phyloP scores from a whole-genome alignment of 805 yeast species.

The Nakazawaea anatomiae region DNA sequence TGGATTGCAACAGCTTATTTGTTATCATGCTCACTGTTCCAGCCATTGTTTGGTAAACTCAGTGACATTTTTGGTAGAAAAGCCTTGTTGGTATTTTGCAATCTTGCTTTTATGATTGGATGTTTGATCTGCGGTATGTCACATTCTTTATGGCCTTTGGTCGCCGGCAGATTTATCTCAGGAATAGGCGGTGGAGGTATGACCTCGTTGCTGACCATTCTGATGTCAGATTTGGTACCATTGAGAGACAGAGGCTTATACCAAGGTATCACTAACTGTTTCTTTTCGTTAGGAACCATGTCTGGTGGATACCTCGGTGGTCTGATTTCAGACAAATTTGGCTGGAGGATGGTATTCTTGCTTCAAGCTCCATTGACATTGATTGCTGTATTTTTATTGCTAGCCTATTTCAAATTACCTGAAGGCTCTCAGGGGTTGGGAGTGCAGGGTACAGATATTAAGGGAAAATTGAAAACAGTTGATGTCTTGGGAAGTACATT shows the following conservation, averaged over 20 bases:
- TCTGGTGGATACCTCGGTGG: conserved; percentile 67
- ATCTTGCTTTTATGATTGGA: conserved; percentile 51
- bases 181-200: conserved; percentile 94
- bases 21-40: conserved; percentile 65
- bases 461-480: conserved; percentile 44
- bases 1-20: conserved; percentile 74
- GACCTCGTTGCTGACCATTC: conserved; percentile 68
- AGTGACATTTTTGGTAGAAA: conserved; percentile 72
- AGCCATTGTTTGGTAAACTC: conserved; percentile 65
- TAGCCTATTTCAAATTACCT: conserved; percentile 39
- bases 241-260: conserved; percentile 74
- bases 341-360: conserved; percentile 64
- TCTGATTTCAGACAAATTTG: conserved; percentile 44
- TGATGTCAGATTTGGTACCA: conserved; percentile 76
- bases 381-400: conserved; percentile 31
- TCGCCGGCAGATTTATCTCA: conserved; percentile 59
- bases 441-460: conserved; percentile 28
- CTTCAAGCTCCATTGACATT: conserved; percentile 50
- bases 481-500: conserved; percentile 49
- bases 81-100: conserved; percentile 43
- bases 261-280: conserved; percentile 81
- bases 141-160: conserved; percentile 38
- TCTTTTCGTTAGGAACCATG: conserved; percentile 75
- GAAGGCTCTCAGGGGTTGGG: conserved; percentile 15
- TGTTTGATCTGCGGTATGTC: conserved; percentile 51